Evolutionary conservation across 768 basidiomycete genomes (phyloP), one percentile per base, ranked within the genome.

Genomic region (Symmetrospora coprosmae): DNA sequence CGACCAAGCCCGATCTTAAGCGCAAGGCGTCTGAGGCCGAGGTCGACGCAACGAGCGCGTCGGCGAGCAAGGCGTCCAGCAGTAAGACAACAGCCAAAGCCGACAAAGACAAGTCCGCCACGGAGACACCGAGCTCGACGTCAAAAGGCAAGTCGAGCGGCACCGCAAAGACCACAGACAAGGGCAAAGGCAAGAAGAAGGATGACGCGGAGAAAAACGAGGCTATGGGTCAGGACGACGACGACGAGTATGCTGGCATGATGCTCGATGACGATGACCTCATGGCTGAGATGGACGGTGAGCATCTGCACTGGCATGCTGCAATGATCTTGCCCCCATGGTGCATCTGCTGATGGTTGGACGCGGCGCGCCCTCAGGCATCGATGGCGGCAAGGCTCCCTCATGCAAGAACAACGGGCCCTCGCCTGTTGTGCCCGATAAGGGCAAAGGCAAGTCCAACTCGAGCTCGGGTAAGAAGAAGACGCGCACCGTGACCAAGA

Each of bases 211-310:
- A 37, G 28, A n/a, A 4, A 21, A 31, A 28, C 17, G 51, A 7
- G 6, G 41, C 37, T n/a, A n/a, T n/a, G n/a, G n/a, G n/a, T n/a
- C n/a, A n/a, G n/a, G n/a, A n/a, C n/a, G 40, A 40, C 4, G 40
- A 43, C 3, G 43, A 45, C 31, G 55, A 58, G 23, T 58, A 21
- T 33, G 55, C 43, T 34, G 41, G 16, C 23, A 46, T 58, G 55
- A 21, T 58, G 19, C 41, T 43, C n/a, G 41, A 58, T n/a, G 55
- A 58, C 25, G 55, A 58, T 28, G 55, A 58, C 23, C 40, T 58
- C 41, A 58, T 58, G 55, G 55, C 55, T 9, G 55, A 58, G 25
- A 28, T 58, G n/a, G 55, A 58, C n/a, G 55, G 55, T 58, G 41
- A 6, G 51, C 19, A 7, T n/a, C n/a, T n/a, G n/a, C n/a, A n/a